Percentiles rank a stretch among this genome's conserved stretches.
phyloP scores from a whole-genome alignment of 257 asterid genomes.

The Nicotiana undulata region DNA sequence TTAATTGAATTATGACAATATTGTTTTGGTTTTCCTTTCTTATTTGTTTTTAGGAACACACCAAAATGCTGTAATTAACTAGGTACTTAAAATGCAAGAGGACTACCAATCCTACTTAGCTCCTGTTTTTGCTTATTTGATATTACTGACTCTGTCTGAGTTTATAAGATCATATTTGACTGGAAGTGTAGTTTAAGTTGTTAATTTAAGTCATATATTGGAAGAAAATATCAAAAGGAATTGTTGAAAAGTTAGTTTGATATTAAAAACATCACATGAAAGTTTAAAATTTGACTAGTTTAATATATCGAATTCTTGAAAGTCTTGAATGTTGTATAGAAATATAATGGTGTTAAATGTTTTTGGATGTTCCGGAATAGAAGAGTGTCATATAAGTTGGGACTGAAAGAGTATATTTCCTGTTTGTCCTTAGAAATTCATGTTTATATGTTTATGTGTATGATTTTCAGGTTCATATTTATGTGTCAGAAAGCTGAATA shows the following conservation, averaged over 20 bases:
- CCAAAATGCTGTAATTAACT: background rate
- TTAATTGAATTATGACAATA: background rate
- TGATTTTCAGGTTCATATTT: background rate
- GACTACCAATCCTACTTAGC: background rate
- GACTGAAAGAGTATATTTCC: background rate
- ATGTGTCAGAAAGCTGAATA: background rate
- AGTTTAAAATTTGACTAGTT: background rate
- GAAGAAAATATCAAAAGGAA: background rate
- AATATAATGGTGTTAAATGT: background rate
- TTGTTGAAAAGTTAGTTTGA: background rate
- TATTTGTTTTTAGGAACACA: background rate
- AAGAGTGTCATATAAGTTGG: background rate
- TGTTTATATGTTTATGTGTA: background rate
- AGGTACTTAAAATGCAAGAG: background rate
- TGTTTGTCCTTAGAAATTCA: background rate
- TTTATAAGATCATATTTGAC: background rate
- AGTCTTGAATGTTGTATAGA: background rate
- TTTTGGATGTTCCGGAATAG: background rate
- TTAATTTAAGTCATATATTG: background rate
- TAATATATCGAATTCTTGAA: background rate
- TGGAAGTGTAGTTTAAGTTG: background rate
- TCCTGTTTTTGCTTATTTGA: background rate
- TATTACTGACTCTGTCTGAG: background rate
- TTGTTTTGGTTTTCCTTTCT: too few species aligned
- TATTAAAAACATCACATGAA: background rate